These are phyloP conservation scores for Geotrichum citri-aurantii DNA, from an alignment of 1,139 yeast species.

Conservation along the genomic window DNA sequence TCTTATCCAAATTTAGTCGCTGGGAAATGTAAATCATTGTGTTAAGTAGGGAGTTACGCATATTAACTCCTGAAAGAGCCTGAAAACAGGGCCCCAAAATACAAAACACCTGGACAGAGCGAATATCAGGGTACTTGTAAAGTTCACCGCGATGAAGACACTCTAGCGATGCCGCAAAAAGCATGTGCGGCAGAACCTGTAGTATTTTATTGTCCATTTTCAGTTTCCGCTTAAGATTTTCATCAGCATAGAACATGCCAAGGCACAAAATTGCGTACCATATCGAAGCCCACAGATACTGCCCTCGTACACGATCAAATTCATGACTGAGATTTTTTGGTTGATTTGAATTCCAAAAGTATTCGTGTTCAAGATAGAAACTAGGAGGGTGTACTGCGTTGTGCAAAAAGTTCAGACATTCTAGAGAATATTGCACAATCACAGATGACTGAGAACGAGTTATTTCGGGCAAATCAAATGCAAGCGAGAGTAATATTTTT, in stretches of 20 bases:
- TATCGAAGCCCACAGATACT: slow-evolving; percentile 34
- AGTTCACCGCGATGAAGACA: slow-evolving; percentile 37
- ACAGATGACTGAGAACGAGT: slow-evolving; percentile 15
- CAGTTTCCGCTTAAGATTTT: slow-evolving; percentile 24
- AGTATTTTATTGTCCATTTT: slow-evolving; percentile 27
- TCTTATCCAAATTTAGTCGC: slow-evolving; percentile 30
- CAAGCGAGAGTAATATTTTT: slow-evolving; percentile 16
- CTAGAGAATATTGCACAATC: slow-evolving; percentile 16
- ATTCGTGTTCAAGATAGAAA: slow-evolving; percentile 20
- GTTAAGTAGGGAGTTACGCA: slow-evolving; percentile 31
- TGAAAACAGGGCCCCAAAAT: slow-evolving; percentile 33
- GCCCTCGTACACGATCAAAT: slow-evolving; percentile 19
- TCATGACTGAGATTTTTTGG: slow-evolving; percentile 14
- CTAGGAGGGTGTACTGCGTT: slow-evolving; percentile 20
- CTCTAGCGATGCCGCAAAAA: slow-evolving; percentile 35
- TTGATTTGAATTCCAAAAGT: slow-evolving; percentile 19
- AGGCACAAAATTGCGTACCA: slow-evolving; percentile 37
- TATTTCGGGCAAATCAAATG: slow-evolving; percentile 19
- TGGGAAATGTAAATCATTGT: slow-evolving; percentile 33
- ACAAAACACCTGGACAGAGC: slow-evolving; percentile 33
- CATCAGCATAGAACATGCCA: slow-evolving; percentile 34
- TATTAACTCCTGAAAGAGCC: slow-evolving; percentile 35
- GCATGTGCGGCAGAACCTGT: slow-evolving; percentile 31
- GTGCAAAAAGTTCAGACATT: slow-evolving; percentile 19
- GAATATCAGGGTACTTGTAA: slow-evolving; percentile 33